Conservation (phyloP, 2,329 filamentous ascomycete genomes). For the Seiridium unicorne region DNA sequence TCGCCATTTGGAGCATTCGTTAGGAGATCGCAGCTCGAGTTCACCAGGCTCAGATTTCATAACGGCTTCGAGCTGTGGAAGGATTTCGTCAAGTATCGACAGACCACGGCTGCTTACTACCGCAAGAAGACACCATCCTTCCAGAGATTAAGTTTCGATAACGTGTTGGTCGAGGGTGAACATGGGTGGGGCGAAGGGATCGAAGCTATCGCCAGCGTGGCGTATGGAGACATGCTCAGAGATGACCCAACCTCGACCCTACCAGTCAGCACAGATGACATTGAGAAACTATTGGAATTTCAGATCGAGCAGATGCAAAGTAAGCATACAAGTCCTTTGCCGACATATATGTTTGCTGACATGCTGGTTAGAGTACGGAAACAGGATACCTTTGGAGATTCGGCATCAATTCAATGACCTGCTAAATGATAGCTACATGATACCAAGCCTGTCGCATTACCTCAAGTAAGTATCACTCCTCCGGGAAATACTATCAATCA, state of each 20-base stretch:
- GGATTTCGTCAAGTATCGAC: slow-evolving; percentile 75
- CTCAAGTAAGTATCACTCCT: slow-evolving; percentile 50
- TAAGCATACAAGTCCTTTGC: slow-evolving; percentile 31
- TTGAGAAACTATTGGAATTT: slow-evolving; percentile 80
- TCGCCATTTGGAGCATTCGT: slow-evolving; percentile 84
- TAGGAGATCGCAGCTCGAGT: slow-evolving; percentile 75
- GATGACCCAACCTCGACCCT: slow-evolving; percentile 37
- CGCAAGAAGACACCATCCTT: slow-evolving; percentile 62
- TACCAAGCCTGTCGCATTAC: slow-evolving; percentile 75
- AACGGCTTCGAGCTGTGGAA: slow-evolving; percentile 79
- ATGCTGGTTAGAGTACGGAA: slow-evolving; percentile 61
- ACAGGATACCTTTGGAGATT: slow-evolving; percentile 73
- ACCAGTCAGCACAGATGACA: slow-evolving; percentile 71
- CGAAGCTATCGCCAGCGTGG: slow-evolving; percentile 43
- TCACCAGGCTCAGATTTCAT: slow-evolving; percentile 75
- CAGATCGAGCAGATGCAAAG: slow-evolving; percentile 87
- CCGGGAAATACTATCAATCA: not conserved
- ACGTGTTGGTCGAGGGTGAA: slow-evolving; percentile 49
- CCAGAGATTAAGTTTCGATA: slow-evolving; percentile 55
- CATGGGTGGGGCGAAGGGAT: slow-evolving; percentile 50
- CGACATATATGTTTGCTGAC: slow-evolving; percentile 10
- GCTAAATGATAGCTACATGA: slow-evolving; percentile 62
- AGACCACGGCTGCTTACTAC: slow-evolving; percentile 67
- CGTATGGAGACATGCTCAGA: slow-evolving; percentile 53
- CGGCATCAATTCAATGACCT: slow-evolving; percentile 68